Percentiles rank a stretch among this genome's conserved stretches.
These are phyloP conservation scores for Talaromyces trachyspermus DNA, from an alignment of 495 filamentous ascomycete genomes.

Conservation along the genomic window DNA sequence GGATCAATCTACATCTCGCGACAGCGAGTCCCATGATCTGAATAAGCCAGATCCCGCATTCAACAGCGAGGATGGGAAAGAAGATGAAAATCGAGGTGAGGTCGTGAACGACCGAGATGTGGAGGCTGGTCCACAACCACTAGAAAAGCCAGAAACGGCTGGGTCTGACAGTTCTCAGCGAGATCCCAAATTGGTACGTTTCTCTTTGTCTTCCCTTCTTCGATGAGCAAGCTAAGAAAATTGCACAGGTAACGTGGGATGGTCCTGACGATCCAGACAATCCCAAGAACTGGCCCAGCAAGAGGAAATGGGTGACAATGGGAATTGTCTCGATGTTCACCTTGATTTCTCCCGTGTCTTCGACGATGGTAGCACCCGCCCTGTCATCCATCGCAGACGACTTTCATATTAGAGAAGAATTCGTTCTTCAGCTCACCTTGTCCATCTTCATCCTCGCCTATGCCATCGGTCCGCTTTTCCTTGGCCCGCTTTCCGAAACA, in stretches of 20 bases:
- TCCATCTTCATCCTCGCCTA: slow-evolving; percentile 50
- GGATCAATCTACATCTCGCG: too few species aligned
- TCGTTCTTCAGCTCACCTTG: slow-evolving; percentile 50
- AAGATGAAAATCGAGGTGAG: too few species aligned
- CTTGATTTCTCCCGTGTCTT: slow-evolving; percentile 64
- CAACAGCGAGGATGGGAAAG: too few species aligned
- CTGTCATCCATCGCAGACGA: slow-evolving; percentile 48
- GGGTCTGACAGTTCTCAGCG: too few species aligned
- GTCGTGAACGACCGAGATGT: too few species aligned
- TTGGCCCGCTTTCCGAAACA: slow-evolving; percentile 57
- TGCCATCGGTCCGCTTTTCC: slow-evolving; percentile 47
- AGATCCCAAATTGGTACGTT: too few species aligned
- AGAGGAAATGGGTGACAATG: slow-evolving; percentile 54
- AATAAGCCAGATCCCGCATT: too few species aligned
- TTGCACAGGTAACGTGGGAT: slow-evolving; percentile 47
- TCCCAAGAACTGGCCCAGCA: not conserved
- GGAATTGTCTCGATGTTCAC: slow-evolving; percentile 54
- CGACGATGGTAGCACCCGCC: slow-evolving; percentile 67
- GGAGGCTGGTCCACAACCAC: too few species aligned
- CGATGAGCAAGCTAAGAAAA: too few species aligned
- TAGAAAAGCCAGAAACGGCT: too few species aligned
- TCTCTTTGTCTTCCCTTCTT: too few species aligned
- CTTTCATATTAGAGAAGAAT: slow-evolving; percentile 48
- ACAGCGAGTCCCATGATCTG: too few species aligned
- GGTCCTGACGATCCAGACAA: not conserved